A percentile compares a stretch with the other conserved stretches of the same genome.
These are phyloP conservation scores for Aspergillus brasiliensis DNA, from an alignment of 2,329 filamentous ascomycete species.

Conservation along the genomic window DNA sequence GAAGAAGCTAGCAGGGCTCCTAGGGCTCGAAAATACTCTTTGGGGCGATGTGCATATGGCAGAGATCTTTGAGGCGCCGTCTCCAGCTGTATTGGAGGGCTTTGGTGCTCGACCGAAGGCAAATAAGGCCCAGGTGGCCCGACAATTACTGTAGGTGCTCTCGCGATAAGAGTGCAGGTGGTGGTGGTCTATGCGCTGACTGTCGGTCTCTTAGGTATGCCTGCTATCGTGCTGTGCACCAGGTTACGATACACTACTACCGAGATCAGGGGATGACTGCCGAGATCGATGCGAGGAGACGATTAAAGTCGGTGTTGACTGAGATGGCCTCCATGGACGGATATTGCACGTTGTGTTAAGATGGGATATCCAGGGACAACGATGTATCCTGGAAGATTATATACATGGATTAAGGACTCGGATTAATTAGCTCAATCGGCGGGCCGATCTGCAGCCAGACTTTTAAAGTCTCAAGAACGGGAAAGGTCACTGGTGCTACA, in stretches of 20 bases:
- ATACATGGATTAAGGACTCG: not conserved
- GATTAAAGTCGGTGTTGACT: slow-evolving; percentile 34
- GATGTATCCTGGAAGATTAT: not conserved
- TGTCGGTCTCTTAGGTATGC: slow-evolving; percentile 34
- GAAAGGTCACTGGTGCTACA: not conserved
- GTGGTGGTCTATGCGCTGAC: not conserved
- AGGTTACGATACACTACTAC: slow-evolving; percentile 43
- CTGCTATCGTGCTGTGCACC: slow-evolving; percentile 41
- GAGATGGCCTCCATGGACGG: slow-evolving; percentile 29
- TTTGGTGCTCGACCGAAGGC: slow-evolving; percentile 32
- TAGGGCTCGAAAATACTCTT: slow-evolving; percentile 56
- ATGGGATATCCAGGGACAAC: not conserved
- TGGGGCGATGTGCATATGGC: slow-evolving; percentile 61
- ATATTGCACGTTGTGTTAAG: not conserved
- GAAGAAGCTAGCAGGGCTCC: slow-evolving; percentile 52
- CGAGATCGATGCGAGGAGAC: slow-evolving; percentile 41
- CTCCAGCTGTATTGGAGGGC: slow-evolving; percentile 38
- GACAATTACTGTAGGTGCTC: slow-evolving; percentile 38
- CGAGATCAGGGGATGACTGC: slow-evolving; percentile 37
- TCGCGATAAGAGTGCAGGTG: not conserved
- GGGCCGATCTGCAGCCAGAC: not conserved
- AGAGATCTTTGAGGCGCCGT: slow-evolving; percentile 49
- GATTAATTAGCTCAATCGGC: too few relatives aligned
- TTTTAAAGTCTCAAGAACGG: not conserved
- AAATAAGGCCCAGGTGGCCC: slow-evolving; percentile 29